Conservation (phyloP, 2,329 filamentous ascomycete species). For the Apiospora aurea region DNA sequence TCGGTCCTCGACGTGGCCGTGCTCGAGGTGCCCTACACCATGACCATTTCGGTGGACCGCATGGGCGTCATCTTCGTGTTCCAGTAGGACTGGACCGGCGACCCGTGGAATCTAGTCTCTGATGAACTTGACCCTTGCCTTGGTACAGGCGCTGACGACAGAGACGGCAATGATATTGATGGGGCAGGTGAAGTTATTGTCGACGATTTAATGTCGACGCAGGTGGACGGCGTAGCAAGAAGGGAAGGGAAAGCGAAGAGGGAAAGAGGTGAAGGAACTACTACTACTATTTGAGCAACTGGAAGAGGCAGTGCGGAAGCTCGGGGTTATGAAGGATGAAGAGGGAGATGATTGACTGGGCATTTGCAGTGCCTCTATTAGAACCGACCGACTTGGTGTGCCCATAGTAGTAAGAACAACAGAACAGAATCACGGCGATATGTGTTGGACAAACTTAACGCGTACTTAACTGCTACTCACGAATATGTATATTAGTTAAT, state of each 20-base stretch:
- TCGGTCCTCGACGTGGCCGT: slow-evolving; percentile 87
- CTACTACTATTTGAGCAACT: not conserved
- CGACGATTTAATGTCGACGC: not conserved
- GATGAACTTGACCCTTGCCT: not conserved
- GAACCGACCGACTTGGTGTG: not conserved
- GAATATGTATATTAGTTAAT: not conserved
- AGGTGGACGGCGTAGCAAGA: not conserved
- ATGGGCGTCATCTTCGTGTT: slow-evolving; percentile 90
- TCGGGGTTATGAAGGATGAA: not conserved
- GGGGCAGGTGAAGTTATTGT: not conserved
- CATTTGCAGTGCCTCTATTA: not conserved
- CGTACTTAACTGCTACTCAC: not conserved
- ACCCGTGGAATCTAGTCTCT: not conserved
- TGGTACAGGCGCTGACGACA: too few species aligned
- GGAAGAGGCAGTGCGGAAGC: not conserved
- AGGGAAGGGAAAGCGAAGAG: not conserved
- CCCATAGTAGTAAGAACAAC: not conserved
- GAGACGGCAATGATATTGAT: not conserved
- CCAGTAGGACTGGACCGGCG: slow-evolving; percentile 21
- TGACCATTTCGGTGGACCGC: slow-evolving; percentile 90
- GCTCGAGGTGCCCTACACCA: slow-evolving; percentile 87
- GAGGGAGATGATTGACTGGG: not conserved
- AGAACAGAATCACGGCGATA: not conserved
- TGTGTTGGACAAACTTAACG: not conserved
- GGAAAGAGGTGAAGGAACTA: not conserved